Evolutionary conservation across 345 rosid species (phyloP), one percentile per base, ranked within the genome.

Genomic region (Populus pruinosa): DNA sequence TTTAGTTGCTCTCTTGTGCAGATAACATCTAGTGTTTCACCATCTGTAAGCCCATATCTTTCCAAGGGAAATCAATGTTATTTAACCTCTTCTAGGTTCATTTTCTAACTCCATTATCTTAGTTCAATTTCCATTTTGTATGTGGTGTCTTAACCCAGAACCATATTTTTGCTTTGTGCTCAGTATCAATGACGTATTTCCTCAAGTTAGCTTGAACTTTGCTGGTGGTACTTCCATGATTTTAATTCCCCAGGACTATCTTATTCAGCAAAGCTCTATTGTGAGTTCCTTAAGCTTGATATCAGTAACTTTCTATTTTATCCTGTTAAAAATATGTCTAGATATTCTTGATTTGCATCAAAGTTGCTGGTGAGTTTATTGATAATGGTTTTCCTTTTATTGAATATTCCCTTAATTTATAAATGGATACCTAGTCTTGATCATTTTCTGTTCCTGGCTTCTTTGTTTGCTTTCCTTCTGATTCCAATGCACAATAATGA

Each of bases 121-220:
- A 3, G 53, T 31, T 70, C 62, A 39, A 25, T 23, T 76, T 66
- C 67, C 69, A 31, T 56, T 49, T 12, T 6, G 18, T 69, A 12
- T 36, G 74, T 33, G 20, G 38, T 70, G 59, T 72, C 25, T 31
- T 68, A 71, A 78, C 74, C 67, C 68, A 73, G 14, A 55, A 76
- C 14, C 31, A 21, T 44, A 49, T 79, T 73, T 76, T 72, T 75
- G 35, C 76, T 61, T 81, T 66, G 23, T 77, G 71, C 77, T 72
- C 92, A 94, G 98, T 69, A 86, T 91, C 27, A 69, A 80, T 49
- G 85, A 83, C 56, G 68, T 86, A 83, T 96, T 96, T 85, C 99
- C 99, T 85, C 92, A 86, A 83, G 92, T 96, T 85, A 87, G 90
- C 79, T 89, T 96, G 68, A 90, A 92, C 89, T 96, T 96, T 79